phyloP scores from a whole-genome alignment of 2,329 filamentous ascomycete genomes.

The Ophiostoma quercus region DNA sequence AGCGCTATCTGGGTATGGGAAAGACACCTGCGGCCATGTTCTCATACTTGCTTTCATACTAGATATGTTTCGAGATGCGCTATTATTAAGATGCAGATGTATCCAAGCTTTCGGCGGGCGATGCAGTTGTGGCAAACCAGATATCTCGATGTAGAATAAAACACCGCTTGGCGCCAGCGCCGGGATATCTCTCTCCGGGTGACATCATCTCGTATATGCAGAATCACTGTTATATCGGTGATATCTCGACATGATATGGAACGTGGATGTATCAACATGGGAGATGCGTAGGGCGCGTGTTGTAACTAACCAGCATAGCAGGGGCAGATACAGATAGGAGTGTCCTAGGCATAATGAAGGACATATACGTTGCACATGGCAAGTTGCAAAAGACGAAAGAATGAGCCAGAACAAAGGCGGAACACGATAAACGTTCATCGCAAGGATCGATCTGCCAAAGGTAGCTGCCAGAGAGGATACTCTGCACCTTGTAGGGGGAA shows the following conservation, averaged over 20 bases:
- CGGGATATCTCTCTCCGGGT: conserved; percentile 6
- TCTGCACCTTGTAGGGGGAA: background rate
- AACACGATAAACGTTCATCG: background rate
- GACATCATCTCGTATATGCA: conserved; percentile 11
- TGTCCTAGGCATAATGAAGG: background rate
- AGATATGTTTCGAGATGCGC: background rate
- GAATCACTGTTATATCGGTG: background rate
- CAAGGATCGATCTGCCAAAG: background rate
- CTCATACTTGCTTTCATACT: background rate
- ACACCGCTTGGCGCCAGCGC: background rate
- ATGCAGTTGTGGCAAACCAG: background rate
- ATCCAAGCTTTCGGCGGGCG: background rate
- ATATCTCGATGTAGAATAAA: background rate
- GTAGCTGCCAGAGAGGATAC: background rate
- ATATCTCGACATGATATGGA: background rate
- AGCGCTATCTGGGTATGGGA: background rate
- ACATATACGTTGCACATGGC: background rate
- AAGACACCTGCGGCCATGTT: background rate
- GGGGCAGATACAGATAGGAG: background rate
- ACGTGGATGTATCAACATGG: background rate
- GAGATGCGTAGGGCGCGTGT: background rate
- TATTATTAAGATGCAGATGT: background rate
- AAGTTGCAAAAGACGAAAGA: background rate
- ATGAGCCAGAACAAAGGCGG: background rate
- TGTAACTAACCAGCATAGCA: too few species aligned